Base-by-base conservation (phyloP, 495 filamentous ascomycete species). In the Ramalina peruviana region DNA sequence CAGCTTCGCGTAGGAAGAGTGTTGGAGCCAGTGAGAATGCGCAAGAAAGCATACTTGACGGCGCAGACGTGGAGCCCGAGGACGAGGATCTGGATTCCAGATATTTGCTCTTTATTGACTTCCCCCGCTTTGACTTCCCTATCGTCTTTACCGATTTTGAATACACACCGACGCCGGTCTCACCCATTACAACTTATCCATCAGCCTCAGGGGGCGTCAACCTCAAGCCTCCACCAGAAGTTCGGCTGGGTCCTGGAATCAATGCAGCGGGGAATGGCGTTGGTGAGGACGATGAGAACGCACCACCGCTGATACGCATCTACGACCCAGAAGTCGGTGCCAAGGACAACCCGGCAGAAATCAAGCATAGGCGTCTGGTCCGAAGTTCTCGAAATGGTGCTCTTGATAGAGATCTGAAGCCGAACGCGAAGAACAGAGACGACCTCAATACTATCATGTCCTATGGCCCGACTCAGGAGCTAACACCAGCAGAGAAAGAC, bases 361-460 rank as follows among this genome's bases (percentile, higher is more conserved):
- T 80, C 67, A 97, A 96, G 62, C 93, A 99, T 58, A 80, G 92
- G 17, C 72, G 88, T 43, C 77, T 99, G 36, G 85, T 96, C 44
- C 80, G 92, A 55, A 92, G 86, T 58, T 86, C 94, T 60, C 79
- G 92, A n/a, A 93, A 88, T 47, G 88, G 88, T 13, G 82, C 89
- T 33, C 68, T 96, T 56, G 92, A 97, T 62, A 80, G 90, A 40
- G 92, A 99, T 58, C 66, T 95, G 49, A 95, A 90, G 60, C 92
- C 92, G 2, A 96, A 97, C 59, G 85, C 89, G n/a, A 93, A 94
- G 65, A 86, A 89, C 41, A 78, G 92, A 40, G 92, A 99, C 65
- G 87, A 95, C 55, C 68, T 99, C 19, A 95, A 95, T 61, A 68
- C 73, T 36, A 94, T 97, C 50, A 79, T 99, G 68, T 82, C 82